These are phyloP conservation scores for Zasmidium citrigriseum DNA, from an alignment of 2,329 filamentous ascomycete genomes.

Conservation along the genomic window DNA sequence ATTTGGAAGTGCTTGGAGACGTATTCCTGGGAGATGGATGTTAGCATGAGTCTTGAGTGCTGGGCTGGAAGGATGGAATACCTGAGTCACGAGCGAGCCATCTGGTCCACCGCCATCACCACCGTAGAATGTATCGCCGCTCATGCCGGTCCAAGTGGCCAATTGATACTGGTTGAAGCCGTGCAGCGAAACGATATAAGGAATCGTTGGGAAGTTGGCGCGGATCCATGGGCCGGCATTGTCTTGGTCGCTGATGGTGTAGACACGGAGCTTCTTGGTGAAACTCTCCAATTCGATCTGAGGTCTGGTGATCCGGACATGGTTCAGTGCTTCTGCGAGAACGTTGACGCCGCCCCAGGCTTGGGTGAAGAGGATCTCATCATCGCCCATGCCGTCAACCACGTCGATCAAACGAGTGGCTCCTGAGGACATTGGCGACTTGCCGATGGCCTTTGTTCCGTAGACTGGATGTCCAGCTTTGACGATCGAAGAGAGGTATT, in stretches of 20 bases:
- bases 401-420: conserved; percentile 25
- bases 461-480: conserved; percentile 42
- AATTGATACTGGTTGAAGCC: conserved; percentile 57
- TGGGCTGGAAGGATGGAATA: conserved; percentile 30
- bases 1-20: conserved; percentile 57
- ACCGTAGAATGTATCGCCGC: conserved; percentile 49
- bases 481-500: conserved; percentile 24
- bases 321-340: conserved; percentile 50
- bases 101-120: conserved; percentile 54
- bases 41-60: not conserved
- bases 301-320: conserved; percentile 34
- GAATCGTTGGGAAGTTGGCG: conserved; percentile 54
- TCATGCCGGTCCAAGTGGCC: conserved; percentile 60
- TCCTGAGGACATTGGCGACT: conserved; percentile 24
- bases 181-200: conserved; percentile 59
- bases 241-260: conserved; percentile 62
- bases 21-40: conserved; percentile 46
- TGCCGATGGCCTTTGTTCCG: conserved; percentile 39
- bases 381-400: conserved; percentile 20
- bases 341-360: conserved; percentile 56
- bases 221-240: conserved; percentile 60
- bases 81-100: conserved; percentile 48
- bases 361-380: conserved; percentile 49
- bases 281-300: conserved; percentile 39
- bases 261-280: conserved; percentile 50